Evolutionary conservation across 441 rosid genomes (phyloP), one percentile per base, ranked within the genome.

Genomic region (Codiaeum variegatum): DNA sequence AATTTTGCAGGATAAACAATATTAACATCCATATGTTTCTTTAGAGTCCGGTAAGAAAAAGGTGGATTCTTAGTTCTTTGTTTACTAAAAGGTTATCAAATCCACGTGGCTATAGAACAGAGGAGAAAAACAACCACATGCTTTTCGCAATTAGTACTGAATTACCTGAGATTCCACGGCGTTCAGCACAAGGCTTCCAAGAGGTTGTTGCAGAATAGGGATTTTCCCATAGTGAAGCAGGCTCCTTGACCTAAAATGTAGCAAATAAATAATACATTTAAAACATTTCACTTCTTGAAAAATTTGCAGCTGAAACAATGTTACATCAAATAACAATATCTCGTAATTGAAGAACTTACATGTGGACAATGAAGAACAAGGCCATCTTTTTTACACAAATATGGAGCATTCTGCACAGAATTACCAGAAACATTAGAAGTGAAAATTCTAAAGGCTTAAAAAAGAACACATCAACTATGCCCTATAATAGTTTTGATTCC

Each of bases 111-210:
- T 12, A 60, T 31, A 2, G 13, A 40, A 44, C 23, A 44, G 32
- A 16, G 56, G 42, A 70, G 26, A 28, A 28, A 0, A 42, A 5
- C 38, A 31, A 13, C 47, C 23, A 21, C 0, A 6, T 19, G 18
- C n/a, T 32, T 3, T 54, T 13, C 15, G 6, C 63, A 24, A 24
- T 31, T n/a, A 7, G 11, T 16, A 47, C 12, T 0, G 65, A 71
- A 52, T 61, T 78, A 91, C 98, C 94, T 71, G 97, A 95, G 74
- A 91, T 71, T 69, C 94, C 98, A 26, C 78, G 93, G 26, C 92
- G 94, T 81, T 93, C 99, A 38, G 98, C 98, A 71, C 99, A 95
- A 74, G 99, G 97, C 84, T 90, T 95, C 99, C 99, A 95, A 52
- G 98, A 95, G 62, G 93, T 92, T 63, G 99, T 95, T 28, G 99